Evolutionary conservation across 139 green algal genomes (phyloP).

Genomic region (Picochlorum sp.): DNA sequence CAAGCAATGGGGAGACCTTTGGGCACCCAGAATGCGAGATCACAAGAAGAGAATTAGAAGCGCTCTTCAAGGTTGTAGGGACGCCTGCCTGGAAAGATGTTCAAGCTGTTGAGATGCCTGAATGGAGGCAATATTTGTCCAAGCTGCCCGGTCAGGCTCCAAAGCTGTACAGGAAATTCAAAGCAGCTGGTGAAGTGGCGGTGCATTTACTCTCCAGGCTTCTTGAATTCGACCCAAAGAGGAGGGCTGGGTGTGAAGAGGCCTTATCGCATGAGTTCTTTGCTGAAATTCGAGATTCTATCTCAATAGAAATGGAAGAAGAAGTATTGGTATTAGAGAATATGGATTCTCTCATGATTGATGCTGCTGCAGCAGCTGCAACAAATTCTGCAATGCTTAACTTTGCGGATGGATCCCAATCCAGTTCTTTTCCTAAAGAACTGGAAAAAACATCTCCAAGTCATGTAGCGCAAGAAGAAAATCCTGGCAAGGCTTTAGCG

Average conservation of each 20-base stretch:
- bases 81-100: conserved; percentile 72
- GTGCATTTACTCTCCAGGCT: conserved; percentile 75
- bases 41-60: conserved; percentile 57
- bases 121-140: conserved; percentile 71
- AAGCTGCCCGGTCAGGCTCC: conserved; percentile 37
- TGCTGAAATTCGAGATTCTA: not conserved
- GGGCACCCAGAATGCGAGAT: conserved; percentile 15
- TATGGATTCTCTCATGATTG: not conserved
- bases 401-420: no score
- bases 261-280: conserved; percentile 79
- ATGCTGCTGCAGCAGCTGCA: conserved; percentile 1
- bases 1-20: conserved; percentile 29
- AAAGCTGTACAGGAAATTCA: conserved; percentile 48
- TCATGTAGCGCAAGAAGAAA: not conserved
- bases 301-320: not conserved
- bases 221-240: conserved; percentile 75
- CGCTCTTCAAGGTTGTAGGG: conserved; percentile 81
- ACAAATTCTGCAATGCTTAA: not conserved
- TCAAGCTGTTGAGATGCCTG: conserved; percentile 38
- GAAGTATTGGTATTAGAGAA: not conserved
- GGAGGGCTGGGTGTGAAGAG: conserved; percentile 47
- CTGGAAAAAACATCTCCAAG: not conserved
- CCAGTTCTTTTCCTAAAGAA: not conserved
- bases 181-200: conserved; percentile 50
- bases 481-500: conserved; percentile 21